Conservation (phyloP, 441 rosid species). For the Adansonia grandidieri region DNA sequence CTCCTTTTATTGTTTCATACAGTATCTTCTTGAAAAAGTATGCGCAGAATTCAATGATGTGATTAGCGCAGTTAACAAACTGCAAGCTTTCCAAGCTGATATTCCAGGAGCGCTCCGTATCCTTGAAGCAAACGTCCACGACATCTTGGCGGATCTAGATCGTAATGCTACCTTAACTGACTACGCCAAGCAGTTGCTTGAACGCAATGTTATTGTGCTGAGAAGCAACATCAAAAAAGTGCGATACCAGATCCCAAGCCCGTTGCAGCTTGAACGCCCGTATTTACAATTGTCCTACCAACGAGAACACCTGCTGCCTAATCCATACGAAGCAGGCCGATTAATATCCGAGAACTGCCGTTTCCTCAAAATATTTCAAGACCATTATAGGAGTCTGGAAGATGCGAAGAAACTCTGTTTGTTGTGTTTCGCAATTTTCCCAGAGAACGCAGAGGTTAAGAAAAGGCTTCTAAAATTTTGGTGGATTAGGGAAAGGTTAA, state of each 20-base stretch:
- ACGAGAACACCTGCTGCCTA: conserved; percentile 20
- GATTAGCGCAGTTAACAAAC: neutral
- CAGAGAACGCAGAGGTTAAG: conserved; percentile 45
- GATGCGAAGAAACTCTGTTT: conserved; percentile 15
- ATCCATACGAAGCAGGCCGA: neutral
- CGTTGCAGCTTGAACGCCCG: conserved; percentile 31
- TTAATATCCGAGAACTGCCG: neutral
- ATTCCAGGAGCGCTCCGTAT: neutral
- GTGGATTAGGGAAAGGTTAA: conserved; percentile 53
- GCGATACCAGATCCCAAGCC: conserved; percentile 32
- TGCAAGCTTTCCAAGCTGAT: conserved; percentile 20
- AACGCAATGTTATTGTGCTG: conserved; percentile 29
- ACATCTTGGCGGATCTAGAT: neutral
- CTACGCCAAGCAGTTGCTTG: neutral
- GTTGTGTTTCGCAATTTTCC: conserved; percentile 46
- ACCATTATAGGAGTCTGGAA: neutral
- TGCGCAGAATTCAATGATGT: neutral
- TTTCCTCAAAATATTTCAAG: conserved; percentile 20
- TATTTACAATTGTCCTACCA: neutral
- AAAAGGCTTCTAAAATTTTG: conserved; percentile 50
- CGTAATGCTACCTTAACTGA: neutral
- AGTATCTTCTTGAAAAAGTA: neutral
- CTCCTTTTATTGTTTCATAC: too few relatives aligned
- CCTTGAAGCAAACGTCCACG: neutral
- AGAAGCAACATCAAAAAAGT: conserved; percentile 40